Percentiles rank a stretch among this genome's conserved stretches.
phyloP scores from a whole-genome alignment of 2,329 filamentous ascomycete species.

The Grosmannia serpens region DNA sequence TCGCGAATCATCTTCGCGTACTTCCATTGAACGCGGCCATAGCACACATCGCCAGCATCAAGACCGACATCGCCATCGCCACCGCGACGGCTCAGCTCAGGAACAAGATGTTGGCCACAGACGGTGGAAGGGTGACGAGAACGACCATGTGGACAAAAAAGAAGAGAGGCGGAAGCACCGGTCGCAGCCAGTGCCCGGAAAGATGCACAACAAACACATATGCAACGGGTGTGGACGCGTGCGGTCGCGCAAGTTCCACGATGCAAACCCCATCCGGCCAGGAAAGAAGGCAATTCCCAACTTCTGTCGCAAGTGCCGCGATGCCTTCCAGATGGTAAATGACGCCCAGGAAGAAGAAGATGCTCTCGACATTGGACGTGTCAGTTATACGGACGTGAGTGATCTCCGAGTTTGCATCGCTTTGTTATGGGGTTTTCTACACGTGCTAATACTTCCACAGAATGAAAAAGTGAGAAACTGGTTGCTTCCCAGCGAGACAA shows the following conservation, averaged over 20 bases:
- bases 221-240: constrained; percentile 30
- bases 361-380: neutral
- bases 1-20: neutral
- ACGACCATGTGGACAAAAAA: neutral
- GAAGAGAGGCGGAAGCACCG: neutral
- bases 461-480: neutral
- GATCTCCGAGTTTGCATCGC: neutral
- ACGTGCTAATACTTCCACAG: neutral
- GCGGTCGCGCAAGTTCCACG: constrained; percentile 28
- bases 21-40: neutral
- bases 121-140: neutral
- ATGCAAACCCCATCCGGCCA: constrained; percentile 20
- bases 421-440: neutral
- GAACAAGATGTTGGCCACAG: neutral
- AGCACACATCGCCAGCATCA: neutral
- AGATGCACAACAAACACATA: constrained; percentile 20
- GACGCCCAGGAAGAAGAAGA: neutral
- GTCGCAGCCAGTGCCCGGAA: neutral
- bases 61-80: neutral
- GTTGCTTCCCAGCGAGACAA: constrained; percentile 2
- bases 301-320: constrained; percentile 24
- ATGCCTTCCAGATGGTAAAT: constrained; percentile 6
- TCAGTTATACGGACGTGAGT: neutral
- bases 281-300: constrained; percentile 20
- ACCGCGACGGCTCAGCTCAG: neutral